A percentile compares a stretch with the other conserved stretches of the same genome.
Evolutionary conservation across 2,329 filamentous ascomycete species (phyloP).

Genomic region (Aspergillus novofumigatus): DNA sequence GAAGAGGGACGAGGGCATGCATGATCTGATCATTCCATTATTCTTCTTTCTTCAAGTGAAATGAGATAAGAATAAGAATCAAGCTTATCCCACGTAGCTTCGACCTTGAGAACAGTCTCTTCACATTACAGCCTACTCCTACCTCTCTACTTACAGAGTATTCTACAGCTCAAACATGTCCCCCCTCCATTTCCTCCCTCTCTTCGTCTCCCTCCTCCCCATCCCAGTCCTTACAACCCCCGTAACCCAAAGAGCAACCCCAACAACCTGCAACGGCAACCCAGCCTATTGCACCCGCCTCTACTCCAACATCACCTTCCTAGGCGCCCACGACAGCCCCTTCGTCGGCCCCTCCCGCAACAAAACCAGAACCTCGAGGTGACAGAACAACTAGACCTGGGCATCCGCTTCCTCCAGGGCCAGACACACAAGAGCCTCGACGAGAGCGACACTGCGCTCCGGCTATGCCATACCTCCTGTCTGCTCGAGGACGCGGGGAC

Average conservation of each 20-base stretch:
- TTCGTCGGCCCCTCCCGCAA: constrained; percentile 54
- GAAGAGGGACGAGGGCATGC: background rate
- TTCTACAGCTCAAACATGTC: background rate
- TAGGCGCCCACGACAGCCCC: constrained; percentile 63
- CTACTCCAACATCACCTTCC: constrained; percentile 59
- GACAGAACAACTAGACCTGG: constrained; percentile 55
- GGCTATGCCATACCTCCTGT: constrained; percentile 64
- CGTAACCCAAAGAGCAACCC: background rate
- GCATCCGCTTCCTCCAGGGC: constrained; percentile 61
- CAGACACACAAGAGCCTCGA: constrained; percentile 55
- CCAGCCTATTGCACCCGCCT: constrained; percentile 51
- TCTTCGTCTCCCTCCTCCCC: constrained; percentile 3
- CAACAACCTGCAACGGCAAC: constrained; percentile 54
- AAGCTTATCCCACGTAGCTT: background rate
- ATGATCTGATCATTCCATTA: background rate
- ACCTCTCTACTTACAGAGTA: background rate
- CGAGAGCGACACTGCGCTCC: constrained; percentile 43
- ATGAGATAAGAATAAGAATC: background rate
- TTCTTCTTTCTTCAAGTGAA: background rate
- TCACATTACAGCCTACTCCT: background rate
- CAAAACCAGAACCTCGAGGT: constrained; percentile 61
- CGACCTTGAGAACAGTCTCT: background rate
- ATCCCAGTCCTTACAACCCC: constrained; percentile 6
- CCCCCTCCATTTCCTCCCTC: constrained; percentile 3
- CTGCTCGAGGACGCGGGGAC: constrained; percentile 55